These are phyloP conservation scores for Leccinum boreale DNA, from an alignment of 768 basidiomycete species.

Conservation along the genomic window DNA sequence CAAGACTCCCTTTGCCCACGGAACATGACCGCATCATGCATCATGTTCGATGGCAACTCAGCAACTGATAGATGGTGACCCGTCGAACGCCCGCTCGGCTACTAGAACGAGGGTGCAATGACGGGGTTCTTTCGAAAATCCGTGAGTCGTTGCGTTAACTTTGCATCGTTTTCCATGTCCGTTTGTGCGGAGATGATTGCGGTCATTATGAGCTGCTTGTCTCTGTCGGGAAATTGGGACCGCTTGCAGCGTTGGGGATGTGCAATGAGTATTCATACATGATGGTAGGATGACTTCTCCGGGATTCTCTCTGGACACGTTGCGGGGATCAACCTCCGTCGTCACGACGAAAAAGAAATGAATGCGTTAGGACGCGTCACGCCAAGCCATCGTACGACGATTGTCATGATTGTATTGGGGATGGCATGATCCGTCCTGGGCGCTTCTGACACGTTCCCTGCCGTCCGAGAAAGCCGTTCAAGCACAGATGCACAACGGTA, in stretches of 20 bases:
- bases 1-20: background rate
- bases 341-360: background rate
- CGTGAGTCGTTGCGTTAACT: background rate
- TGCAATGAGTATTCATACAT: background rate
- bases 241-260: background rate
- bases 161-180: background rate
- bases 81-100: background rate
- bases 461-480: background rate
- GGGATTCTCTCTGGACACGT: background rate
- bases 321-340: background rate
- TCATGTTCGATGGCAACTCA: background rate
- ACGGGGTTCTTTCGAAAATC: background rate
- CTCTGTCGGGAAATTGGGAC: background rate
- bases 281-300: background rate
- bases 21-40: background rate
- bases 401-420: background rate
- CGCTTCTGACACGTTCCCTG: background rate
- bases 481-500: background rate
- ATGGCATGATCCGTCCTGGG: background rate
- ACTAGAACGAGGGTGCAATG: background rate
- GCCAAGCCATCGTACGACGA: background rate
- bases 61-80: background rate
- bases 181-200: background rate
- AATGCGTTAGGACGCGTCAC: background rate
- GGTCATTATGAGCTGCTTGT: background rate